These are phyloP conservation scores for Colletotrichum cuscutae DNA, from an alignment of 2,329 filamentous ascomycete species.

Conservation along the genomic window DNA sequence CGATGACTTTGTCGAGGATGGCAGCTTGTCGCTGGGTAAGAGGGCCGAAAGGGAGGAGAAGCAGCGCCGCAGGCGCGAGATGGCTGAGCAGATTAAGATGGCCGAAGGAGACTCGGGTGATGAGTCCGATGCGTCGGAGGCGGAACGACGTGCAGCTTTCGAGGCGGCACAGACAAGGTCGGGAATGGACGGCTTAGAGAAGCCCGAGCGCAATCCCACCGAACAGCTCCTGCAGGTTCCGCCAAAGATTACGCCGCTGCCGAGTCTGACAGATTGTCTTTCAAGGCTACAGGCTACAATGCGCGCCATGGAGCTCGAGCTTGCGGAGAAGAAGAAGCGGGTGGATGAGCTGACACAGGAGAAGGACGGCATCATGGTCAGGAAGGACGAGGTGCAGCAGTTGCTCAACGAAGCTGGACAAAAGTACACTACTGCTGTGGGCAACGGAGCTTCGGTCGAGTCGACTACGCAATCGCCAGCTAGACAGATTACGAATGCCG, in stretches of 20 bases:
- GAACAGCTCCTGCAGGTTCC: constrained; percentile 65
- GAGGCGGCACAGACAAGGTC: constrained; percentile 87
- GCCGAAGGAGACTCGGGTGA: constrained; percentile 76
- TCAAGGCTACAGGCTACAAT: constrained; percentile 71
- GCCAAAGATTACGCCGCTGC: constrained; percentile 81
- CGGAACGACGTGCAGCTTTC: constrained; percentile 81
- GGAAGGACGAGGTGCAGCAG: constrained; percentile 83
- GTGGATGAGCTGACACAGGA: constrained; percentile 76
- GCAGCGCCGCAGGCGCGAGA: constrained; percentile 75
- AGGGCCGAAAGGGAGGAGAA: constrained; percentile 81
- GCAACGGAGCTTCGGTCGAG: constrained; percentile 24
- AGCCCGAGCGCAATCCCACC: constrained; percentile 52
- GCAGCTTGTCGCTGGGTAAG: constrained; percentile 79
- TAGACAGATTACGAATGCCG: constrained; percentile 30
- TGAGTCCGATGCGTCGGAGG: constrained; percentile 75
- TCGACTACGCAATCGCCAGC: constrained; percentile 34
- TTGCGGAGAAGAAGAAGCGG: constrained; percentile 67
- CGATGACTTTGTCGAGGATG: constrained; percentile 90
- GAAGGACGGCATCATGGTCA: constrained; percentile 71
- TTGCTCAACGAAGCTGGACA: constrained; percentile 84
- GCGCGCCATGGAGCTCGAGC: constrained; percentile 70
- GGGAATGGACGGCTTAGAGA: constrained; percentile 80
- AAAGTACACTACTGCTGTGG: constrained; percentile 60
- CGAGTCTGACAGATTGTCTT: constrained; percentile 75
- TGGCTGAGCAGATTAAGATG: constrained; percentile 83